Evolutionary conservation across 768 basidiomycete genomes (phyloP).

Genomic region (Asterophora parasitica): DNA sequence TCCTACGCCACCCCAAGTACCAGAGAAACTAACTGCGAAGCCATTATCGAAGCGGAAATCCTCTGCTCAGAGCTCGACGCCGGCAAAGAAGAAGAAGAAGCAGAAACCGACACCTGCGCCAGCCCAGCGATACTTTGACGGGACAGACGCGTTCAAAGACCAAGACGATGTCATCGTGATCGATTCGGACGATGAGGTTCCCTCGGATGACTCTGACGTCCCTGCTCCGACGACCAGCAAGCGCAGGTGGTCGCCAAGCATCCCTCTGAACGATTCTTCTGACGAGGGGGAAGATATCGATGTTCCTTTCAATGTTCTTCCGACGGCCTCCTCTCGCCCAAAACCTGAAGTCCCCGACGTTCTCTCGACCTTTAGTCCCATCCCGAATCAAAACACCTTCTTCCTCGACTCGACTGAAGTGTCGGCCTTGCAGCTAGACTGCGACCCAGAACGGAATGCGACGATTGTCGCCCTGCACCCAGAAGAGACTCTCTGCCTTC

Average conservation of each 20-base stretch:
- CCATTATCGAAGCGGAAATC: constrained; percentile 43
- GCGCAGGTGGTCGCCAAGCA: constrained; percentile 60
- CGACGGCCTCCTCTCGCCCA: constrained; percentile 11
- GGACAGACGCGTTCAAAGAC: constrained; percentile 25
- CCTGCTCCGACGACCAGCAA: constrained; percentile 15
- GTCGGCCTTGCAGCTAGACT: constrained; percentile 23
- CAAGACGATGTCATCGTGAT: constrained; percentile 37
- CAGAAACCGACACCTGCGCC: constrained; percentile 13
- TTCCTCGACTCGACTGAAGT: constrained; percentile 37
- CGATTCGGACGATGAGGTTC: constrained; percentile 33
- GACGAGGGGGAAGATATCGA: constrained; percentile 38
- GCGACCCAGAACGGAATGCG: constrained; percentile 7
- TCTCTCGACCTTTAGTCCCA: constrained; percentile 50
- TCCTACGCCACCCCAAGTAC: constrained; percentile 9
- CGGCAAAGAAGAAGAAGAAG: constrained; percentile 22
- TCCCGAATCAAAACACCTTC: constrained; percentile 41
- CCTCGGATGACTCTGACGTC: constrained; percentile 15
- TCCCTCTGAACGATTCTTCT: constrained; percentile 42
- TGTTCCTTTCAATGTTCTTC: constrained; percentile 15
- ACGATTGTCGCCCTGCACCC: constrained; percentile 40
- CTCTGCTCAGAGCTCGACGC: constrained; percentile 20
- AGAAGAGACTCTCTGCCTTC: constrained; percentile 55
- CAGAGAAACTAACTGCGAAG: constrained; percentile 14
- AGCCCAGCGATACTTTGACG: constrained; percentile 29
- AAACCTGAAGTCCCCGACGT: constrained; percentile 13